Evolutionary conservation across 2,329 filamentous ascomycete species (phyloP), one percentile per base, ranked within the genome.

Genomic region (Thelonectria blattea): DNA sequence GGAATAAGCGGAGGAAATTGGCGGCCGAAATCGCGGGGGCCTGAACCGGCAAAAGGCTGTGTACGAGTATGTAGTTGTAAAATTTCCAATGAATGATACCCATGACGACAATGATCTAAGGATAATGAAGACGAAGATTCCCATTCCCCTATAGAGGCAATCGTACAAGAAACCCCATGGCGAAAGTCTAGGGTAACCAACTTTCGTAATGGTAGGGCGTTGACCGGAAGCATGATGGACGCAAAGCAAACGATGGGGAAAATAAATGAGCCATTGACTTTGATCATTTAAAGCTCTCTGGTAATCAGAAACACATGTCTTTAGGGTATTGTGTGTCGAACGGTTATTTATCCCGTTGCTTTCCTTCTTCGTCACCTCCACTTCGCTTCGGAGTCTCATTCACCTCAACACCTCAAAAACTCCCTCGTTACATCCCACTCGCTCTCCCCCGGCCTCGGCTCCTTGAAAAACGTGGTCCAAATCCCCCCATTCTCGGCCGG

Each of bases 1-100:
- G 85, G 57, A 93, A 92, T 66, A 97, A 94, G 78, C 81, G 89
- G 66, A 83, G 91, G 62, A 96, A 91, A 72, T 70, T 92, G 67
- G 87, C 72, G 1, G 67, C 74, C 20, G 66, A 66, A 49, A 56
- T 54, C 17, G 61, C 60, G 2, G 58, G 68, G 46, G 65, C 64
- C 4, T 71, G 48, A 11, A 24, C 5, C n/a, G 17, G 14, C 14
- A 11, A 3, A 30, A 27, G 6, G 2, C 12, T 2, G 9, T 46
- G 18, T 46, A 46, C 7, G n/a, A 37, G 27, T 27, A 24, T 6
- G 22, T 27, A 30, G 11, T 43, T 45, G 47, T 45, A 51, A 39
- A 17, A 34, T 47, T 48, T 45, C 27, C 45, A 47, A 41, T 52
- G 57, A 64, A 59, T 70, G 68, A 71, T 71, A 71, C 68, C 68